Evolutionary conservation across 805 yeast species (phyloP).

Genomic region (Lachancea lanzarotensis): DNA sequence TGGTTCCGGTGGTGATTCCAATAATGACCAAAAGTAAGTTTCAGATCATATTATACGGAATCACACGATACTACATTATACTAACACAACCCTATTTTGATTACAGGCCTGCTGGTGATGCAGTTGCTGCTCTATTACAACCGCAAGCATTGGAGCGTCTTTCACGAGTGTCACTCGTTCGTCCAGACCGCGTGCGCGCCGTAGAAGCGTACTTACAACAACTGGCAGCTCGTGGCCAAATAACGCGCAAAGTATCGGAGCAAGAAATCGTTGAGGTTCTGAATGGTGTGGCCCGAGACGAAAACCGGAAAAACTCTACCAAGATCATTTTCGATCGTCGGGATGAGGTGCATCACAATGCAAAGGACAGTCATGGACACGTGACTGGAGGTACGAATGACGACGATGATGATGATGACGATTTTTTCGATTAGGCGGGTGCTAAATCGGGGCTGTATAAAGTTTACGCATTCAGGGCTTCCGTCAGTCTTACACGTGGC

Average conservation of each 20-base stretch:
- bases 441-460: no score
- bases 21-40: slow-evolving; percentile 12
- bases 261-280: slow-evolving; percentile 75
- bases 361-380: no score
- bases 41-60: not conserved
- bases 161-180: slow-evolving; percentile 77
- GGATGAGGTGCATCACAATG: no score
- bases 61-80: no score
- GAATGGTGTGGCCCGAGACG: slow-evolving; percentile 74
- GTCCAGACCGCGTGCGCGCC: slow-evolving; percentile 84
- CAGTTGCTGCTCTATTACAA: slow-evolving; percentile 64
- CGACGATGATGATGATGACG: slow-evolving; percentile 38
- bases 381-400: slow-evolving; percentile 31
- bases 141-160: slow-evolving; percentile 83
- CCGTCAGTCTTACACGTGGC: no score
- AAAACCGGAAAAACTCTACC: slow-evolving; percentile 52
- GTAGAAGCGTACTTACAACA: slow-evolving; percentile 76
- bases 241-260: slow-evolving; percentile 65
- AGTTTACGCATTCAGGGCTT: no score
- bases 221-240: slow-evolving; percentile 69
- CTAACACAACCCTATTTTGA: not conserved
- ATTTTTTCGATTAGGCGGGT: slow-evolving; percentile 44
- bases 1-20: slow-evolving; percentile 28
- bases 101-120: slow-evolving; percentile 15
- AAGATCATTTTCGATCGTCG: slow-evolving; percentile 60